Percentiles rank a stretch among this genome's conserved stretches.
Evolutionary conservation across 106 monocot species (phyloP).

Genomic region (Acorus gramineus): DNA sequence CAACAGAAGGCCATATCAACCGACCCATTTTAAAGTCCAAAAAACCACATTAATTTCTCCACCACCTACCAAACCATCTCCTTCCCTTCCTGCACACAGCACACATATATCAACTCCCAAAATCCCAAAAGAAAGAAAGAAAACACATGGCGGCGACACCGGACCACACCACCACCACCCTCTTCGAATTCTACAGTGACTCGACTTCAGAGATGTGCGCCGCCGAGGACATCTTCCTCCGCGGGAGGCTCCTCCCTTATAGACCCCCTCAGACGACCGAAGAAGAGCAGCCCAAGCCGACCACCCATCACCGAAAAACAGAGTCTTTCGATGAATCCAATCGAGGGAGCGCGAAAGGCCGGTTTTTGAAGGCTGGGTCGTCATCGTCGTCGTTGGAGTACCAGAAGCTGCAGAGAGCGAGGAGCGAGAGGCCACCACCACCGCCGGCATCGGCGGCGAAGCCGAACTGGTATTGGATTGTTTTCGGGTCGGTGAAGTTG

Average conservation of each 20-base stretch:
- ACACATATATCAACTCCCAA: too few species aligned
- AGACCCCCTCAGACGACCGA: neutral
- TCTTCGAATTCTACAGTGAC: neutral
- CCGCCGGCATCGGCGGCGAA: neutral
- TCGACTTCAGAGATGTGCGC: neutral
- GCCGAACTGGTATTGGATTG: conserved; percentile 19
- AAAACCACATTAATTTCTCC: too few species aligned
- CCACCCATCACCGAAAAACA: neutral
- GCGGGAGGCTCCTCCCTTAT: conserved; percentile 13
- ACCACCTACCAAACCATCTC: too few species aligned
- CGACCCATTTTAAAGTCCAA: too few species aligned
- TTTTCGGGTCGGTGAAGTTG: conserved; percentile 20
- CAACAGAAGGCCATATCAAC: too few species aligned
- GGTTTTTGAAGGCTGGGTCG: neutral
- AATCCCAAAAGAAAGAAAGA: too few species aligned
- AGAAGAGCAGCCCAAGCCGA: neutral
- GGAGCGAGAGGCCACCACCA: neutral
- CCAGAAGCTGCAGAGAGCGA: conserved; percentile 11
- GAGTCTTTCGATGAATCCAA: neutral
- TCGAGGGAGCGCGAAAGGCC: neutral
- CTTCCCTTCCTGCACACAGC: too few species aligned
- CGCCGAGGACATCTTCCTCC: conserved; percentile 8
- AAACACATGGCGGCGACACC: too few species aligned
- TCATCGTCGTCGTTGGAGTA: neutral
- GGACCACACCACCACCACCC: neutral